A percentile compares a stretch with the other conserved stretches of the same genome.
These are phyloP conservation scores for Solanum hybrid DNA, from an alignment of 305 asterid genomes.

Conservation along the genomic window DNA sequence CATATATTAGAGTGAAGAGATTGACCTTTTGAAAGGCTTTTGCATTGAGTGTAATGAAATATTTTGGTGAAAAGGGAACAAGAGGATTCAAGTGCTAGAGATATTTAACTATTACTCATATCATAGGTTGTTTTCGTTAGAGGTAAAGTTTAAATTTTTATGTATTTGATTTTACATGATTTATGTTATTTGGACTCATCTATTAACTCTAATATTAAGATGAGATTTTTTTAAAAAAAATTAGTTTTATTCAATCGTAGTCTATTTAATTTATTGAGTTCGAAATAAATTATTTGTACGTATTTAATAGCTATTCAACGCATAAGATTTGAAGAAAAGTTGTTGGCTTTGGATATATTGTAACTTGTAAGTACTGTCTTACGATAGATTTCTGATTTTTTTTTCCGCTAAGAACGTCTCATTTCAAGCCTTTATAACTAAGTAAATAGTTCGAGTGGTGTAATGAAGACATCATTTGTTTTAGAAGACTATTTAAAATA, in stretches of 20 bases:
- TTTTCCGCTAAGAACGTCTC: neutral
- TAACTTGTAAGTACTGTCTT: neutral
- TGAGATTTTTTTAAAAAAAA: too few relatives aligned
- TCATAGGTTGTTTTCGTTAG: constrained; percentile 15
- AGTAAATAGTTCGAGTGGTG: too few relatives aligned
- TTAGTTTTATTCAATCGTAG: neutral
- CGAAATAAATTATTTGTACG: neutral
- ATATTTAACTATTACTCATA: constrained; percentile 37
- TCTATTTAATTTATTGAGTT: too few relatives aligned
- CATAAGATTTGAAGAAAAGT: neutral
- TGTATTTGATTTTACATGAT: neutral
- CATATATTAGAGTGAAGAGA: constrained; percentile 38
- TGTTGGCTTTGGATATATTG: neutral
- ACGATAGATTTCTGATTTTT: neutral
- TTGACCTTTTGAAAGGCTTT: constrained; percentile 30
- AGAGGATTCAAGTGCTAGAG: constrained; percentile 26
- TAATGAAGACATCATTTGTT: too few relatives aligned
- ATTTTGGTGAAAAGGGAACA: constrained; percentile 45
- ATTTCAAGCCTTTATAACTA: too few relatives aligned
- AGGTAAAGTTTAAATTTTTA: too few relatives aligned
- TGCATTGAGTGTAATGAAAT: constrained; percentile 38
- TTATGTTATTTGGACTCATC: too few relatives aligned
- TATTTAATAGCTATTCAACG: neutral
- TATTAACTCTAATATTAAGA: too few relatives aligned
- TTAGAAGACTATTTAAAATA: too few relatives aligned